A percentile compares a stretch with the other conserved stretches of the same genome.
Evolutionary conservation across 805 yeast genomes (phyloP).

Genomic region (Saturnispora ahearnii): DNA sequence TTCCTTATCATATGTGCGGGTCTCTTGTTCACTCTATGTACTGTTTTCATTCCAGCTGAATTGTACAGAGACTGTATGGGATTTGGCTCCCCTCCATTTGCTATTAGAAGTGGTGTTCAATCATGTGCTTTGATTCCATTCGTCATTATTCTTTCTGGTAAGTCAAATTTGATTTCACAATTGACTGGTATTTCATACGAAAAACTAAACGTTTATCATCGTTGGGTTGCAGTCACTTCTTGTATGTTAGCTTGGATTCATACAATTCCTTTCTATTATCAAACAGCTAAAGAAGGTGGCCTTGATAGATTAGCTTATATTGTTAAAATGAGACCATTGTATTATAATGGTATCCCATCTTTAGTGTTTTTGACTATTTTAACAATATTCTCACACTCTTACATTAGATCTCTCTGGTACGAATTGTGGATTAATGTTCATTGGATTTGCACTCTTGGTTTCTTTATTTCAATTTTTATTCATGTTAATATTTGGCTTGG

Average conservation of each 20-base stretch:
- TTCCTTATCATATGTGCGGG: conserved; percentile 26
- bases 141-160: conserved; percentile 42
- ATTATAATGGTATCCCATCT: conserved; percentile 40
- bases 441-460: conserved; percentile 45
- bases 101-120: conserved; percentile 44
- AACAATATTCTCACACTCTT: conserved; percentile 35
- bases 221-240: conserved; percentile 36
- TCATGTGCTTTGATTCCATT: conserved; percentile 44
- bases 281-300: conserved; percentile 42
- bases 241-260: conserved; percentile 40
- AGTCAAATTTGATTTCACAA: conserved; percentile 39
- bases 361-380: conserved; percentile 35
- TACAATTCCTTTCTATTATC: conserved; percentile 41
- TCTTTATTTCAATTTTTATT: conserved; percentile 37
- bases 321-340: conserved; percentile 20
- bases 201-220: conserved; percentile 43
- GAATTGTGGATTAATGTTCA: conserved; percentile 44
- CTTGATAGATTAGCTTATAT: conserved; percentile 17
- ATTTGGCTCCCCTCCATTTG: conserved; percentile 53
- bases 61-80: conserved; percentile 45
- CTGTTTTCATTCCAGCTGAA: conserved; percentile 36
- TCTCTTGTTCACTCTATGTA: conserved; percentile 28
- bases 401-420: conserved; percentile 33
- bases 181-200: conserved; percentile 50
- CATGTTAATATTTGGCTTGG: conserved; percentile 32